A percentile compares a stretch with the other conserved stretches of the same genome.
phyloP scores from a whole-genome alignment of 805 yeast species.

The Yarrowia osloensis region DNA sequence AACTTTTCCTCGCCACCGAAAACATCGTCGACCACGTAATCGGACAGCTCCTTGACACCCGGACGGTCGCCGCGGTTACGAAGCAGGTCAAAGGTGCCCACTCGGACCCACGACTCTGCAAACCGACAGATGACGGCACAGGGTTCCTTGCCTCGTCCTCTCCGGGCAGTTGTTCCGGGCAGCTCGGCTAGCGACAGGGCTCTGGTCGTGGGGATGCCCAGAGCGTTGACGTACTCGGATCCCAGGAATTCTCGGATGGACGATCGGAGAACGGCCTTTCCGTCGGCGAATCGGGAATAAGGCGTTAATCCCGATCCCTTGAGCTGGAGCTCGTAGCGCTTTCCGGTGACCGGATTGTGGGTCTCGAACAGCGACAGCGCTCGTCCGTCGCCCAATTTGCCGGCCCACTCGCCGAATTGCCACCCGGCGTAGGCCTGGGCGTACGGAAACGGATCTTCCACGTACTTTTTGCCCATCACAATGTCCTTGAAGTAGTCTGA shows the following conservation, averaged over 20 bases:
- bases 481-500: slow-evolving; percentile 54
- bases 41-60: slow-evolving; percentile 64
- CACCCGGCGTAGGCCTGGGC: slow-evolving; percentile 93
- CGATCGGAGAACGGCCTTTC: slow-evolving; percentile 88
- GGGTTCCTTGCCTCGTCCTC: slow-evolving; percentile 65
- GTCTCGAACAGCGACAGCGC: slow-evolving; percentile 80
- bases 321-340: slow-evolving; percentile 67
- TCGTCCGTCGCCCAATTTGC: slow-evolving; percentile 95
- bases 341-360: slow-evolving; percentile 48
- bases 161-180: slow-evolving; percentile 75
- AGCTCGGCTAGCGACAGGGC: slow-evolving; percentile 72
- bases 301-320: slow-evolving; percentile 95
- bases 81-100: slow-evolving; percentile 86
- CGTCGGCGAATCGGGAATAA: slow-evolving; percentile 92
- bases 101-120: slow-evolving; percentile 82
- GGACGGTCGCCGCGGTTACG: slow-evolving; percentile 68
- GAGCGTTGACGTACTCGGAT: slow-evolving; percentile 74
- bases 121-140: slow-evolving; percentile 85
- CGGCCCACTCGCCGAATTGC: slow-evolving; percentile 96
- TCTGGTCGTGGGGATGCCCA: slow-evolving; percentile 85
- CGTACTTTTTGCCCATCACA: slow-evolving; percentile 61
- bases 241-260: slow-evolving; percentile 85
- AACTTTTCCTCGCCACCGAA: slow-evolving; percentile 47
- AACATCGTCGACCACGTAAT: slow-evolving; percentile 70
- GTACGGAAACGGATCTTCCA: slow-evolving; percentile 67